These are phyloP conservation scores for Gossypioides kirkii DNA, from an alignment of 345 rosid genomes.

Conservation along the genomic window DNA sequence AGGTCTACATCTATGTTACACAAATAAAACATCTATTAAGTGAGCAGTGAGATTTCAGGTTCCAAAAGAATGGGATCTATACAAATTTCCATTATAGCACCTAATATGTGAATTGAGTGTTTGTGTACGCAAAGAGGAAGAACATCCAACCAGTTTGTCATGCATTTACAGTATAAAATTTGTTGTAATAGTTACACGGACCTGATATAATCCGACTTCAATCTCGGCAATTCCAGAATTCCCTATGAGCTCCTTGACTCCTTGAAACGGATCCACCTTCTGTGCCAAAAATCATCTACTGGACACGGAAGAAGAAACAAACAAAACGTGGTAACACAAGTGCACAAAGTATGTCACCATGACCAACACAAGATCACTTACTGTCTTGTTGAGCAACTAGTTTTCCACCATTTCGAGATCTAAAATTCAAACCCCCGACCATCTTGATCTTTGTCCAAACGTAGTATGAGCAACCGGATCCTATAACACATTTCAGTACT, in stretches of 20 bases:
- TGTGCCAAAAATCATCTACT: constrained; percentile 51
- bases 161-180: constrained; percentile 36
- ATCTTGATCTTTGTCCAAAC: neutral
- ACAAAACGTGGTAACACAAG: neutral
- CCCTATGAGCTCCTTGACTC: constrained; percentile 51
- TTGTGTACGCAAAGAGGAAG: constrained; percentile 15
- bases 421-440: neutral
- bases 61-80: constrained; percentile 31
- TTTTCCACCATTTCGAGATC: neutral
- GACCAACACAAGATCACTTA: neutral
- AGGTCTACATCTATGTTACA: no score
- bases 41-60: neutral
- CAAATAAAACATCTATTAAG: no score
- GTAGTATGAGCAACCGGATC: neutral
- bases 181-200: no score
- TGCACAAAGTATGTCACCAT: neutral
- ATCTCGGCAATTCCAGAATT: constrained; percentile 20
- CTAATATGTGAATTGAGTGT: constrained; percentile 17
- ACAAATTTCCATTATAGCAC: constrained; percentile 29
- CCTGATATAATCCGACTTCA: constrained; percentile 20
- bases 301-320: constrained; percentile 17
- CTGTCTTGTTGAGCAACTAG: neutral
- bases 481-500: neutral
- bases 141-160: constrained; percentile 34
- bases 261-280: constrained; percentile 52